Conservation (phyloP, 768 basidiomycete species). For the Leccinum pellstonianum region DNA sequence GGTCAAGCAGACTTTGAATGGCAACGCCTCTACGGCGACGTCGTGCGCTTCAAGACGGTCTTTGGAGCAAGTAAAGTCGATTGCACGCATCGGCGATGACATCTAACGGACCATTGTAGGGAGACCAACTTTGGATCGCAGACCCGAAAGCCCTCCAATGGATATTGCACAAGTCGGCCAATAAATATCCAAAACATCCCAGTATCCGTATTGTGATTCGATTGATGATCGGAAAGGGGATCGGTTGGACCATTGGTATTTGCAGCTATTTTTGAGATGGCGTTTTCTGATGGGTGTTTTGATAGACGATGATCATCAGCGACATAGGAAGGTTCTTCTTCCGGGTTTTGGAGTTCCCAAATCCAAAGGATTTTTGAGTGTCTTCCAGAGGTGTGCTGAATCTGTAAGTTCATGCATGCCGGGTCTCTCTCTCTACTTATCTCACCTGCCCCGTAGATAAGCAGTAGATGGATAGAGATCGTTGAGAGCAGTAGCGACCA, state of each 20-base stretch:
- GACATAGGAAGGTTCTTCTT: slow-evolving; percentile 54
- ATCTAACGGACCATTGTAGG: slow-evolving; percentile 26
- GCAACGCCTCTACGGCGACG: slow-evolving; percentile 29
- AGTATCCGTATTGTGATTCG: slow-evolving; percentile 19
- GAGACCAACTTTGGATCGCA: slow-evolving; percentile 44
- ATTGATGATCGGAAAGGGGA: not conserved
- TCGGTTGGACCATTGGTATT: not conserved
- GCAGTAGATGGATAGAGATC: not conserved
- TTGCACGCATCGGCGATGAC: not conserved
- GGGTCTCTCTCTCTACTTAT: not conserved
- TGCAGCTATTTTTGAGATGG: too few relatives aligned
- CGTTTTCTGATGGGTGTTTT: not conserved
- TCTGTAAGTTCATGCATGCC: slow-evolving; percentile 17
- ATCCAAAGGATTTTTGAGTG: slow-evolving; percentile 47
- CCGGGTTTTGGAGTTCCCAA: slow-evolving; percentile 54
- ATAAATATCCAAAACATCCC: slow-evolving; percentile 41
- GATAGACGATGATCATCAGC: slow-evolving; percentile 43
- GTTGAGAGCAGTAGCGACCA: not conserved
- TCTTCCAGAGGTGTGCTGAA: slow-evolving; percentile 42
- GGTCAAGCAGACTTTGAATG: slow-evolving; percentile 31
- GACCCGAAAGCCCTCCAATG: slow-evolving; percentile 46
- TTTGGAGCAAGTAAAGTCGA: slow-evolving; percentile 23
- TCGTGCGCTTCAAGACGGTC: slow-evolving; percentile 30
- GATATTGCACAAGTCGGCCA: slow-evolving; percentile 43
- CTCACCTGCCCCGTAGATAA: not conserved